Conservation (phyloP, 176 grass and related monocot species). For the Tuctoria greenei region DNA sequence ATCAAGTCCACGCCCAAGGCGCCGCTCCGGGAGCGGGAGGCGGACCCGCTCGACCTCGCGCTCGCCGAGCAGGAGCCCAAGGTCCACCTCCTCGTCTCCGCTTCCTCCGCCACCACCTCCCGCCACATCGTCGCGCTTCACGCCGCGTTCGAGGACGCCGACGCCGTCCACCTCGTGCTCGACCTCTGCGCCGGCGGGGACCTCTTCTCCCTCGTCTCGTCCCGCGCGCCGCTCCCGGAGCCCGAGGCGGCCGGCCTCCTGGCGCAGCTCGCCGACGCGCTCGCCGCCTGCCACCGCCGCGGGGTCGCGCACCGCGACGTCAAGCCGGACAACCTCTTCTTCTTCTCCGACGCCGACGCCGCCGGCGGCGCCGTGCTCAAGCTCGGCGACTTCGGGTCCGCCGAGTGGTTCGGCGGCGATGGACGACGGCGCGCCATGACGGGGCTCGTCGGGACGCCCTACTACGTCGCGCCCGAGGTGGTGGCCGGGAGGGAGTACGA, state of each 20-base stretch:
- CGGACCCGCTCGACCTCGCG: slow-evolving; percentile 62
- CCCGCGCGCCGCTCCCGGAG: slow-evolving; percentile 52
- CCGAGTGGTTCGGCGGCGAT: slow-evolving; percentile 67
- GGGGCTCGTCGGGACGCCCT: slow-evolving; percentile 67
- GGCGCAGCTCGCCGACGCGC: slow-evolving; percentile 41
- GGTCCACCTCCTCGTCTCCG: slow-evolving; percentile 55
- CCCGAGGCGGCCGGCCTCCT: slow-evolving; percentile 53
- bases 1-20: slow-evolving; percentile 62
- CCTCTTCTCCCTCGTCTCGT: slow-evolving; percentile 51
- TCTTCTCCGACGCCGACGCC: too few relatives aligned
- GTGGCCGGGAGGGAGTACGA: slow-evolving; percentile 52
- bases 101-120: slow-evolving; percentile 1
- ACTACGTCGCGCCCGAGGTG: slow-evolving; percentile 86
- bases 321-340: slow-evolving; percentile 81
- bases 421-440: slow-evolving; percentile 50
- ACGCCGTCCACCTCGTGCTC: slow-evolving; percentile 59
- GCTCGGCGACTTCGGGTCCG: slow-evolving; percentile 78
- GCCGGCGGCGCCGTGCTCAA: slow-evolving; percentile 37
- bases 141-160: slow-evolving; percentile 64
- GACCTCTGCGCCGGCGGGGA: slow-evolving; percentile 61
- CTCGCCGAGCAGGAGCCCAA: slow-evolving; percentile 71
- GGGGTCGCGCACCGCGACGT: slow-evolving; percentile 86
- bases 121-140: slow-evolving; percentile 51
- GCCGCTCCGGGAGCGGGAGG: slow-evolving; percentile 35
- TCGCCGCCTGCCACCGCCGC: slow-evolving; percentile 55